Conservation (phyloP, 1,284 basidiomycete species). For the Porodaedalea pini region DNA sequence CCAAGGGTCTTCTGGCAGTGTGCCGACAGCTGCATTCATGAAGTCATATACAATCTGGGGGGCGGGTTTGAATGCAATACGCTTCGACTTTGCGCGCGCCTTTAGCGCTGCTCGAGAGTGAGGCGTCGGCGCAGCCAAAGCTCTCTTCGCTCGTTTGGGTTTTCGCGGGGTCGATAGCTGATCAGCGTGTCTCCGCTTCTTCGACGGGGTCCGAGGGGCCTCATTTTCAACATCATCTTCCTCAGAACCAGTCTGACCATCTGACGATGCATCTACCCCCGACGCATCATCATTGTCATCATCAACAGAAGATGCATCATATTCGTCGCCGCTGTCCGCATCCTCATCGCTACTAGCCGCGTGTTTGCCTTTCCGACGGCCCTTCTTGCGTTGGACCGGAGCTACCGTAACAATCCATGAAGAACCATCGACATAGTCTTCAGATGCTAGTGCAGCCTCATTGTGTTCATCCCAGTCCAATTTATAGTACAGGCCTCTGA, state of each 20-base stretch:
- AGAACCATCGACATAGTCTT: slow-evolving; percentile 13
- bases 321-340: slow-evolving; percentile 18
- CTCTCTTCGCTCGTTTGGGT: slow-evolving; percentile 27
- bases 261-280: background rate
- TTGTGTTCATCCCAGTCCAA: slow-evolving; percentile 56
- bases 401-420: slow-evolving; percentile 13
- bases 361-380: background rate
- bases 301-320: slow-evolving; percentile 15
- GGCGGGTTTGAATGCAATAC: slow-evolving; percentile 34
- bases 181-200: slow-evolving; percentile 28
- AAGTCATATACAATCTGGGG: slow-evolving; percentile 30
- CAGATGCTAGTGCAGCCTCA: slow-evolving; percentile 34
- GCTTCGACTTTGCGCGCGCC: slow-evolving; percentile 35
- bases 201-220: slow-evolving; percentile 24
- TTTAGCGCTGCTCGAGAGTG: slow-evolving; percentile 61
- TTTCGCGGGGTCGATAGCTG: slow-evolving; percentile 27
- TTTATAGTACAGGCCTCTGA: slow-evolving; percentile 57
- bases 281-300: slow-evolving; percentile 22
- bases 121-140: slow-evolving; percentile 56
- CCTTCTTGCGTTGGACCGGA: background rate
- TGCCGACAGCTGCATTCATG: slow-evolving; percentile 34
- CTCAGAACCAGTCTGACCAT: slow-evolving; percentile 17
- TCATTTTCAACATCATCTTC: slow-evolving; percentile 18
- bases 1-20: slow-evolving; percentile 73
- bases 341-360: slow-evolving; percentile 11